A percentile compares a stretch with the other conserved stretches of the same genome.
Conservation (phyloP, 108 stramenopile species). For the Fistulifera pelliculosa region DNA sequence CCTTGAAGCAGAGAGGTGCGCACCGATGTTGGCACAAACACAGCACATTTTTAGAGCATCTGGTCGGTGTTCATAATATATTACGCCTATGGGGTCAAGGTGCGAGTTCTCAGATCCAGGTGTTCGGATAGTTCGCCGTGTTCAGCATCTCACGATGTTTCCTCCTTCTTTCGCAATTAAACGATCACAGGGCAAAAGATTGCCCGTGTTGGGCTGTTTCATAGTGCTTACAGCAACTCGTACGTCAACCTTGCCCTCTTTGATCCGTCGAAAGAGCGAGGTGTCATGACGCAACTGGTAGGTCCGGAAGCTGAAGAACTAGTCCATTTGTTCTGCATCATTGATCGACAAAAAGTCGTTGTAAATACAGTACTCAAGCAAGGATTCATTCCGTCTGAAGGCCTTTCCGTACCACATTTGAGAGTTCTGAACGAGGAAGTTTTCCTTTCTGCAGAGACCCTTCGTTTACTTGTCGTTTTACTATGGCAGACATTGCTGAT, state of each 20-base stretch:
- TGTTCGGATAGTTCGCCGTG: no score
- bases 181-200: neutral
- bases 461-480: conserved; percentile 16
- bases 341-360: conserved; percentile 23
- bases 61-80: conserved; percentile 23
- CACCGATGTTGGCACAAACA: conserved; percentile 37
- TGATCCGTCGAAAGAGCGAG: conserved; percentile 15
- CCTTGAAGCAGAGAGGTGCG: conserved; percentile 15
- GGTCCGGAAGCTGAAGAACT: conserved; percentile 20
- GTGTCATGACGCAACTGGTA: conserved; percentile 10
- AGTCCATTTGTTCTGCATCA: conserved; percentile 27
- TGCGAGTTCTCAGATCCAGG: no score
- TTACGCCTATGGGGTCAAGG: conserved; percentile 15
- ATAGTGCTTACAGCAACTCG: conserved; percentile 24
- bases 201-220: conserved; percentile 19
- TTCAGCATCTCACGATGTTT: no score
- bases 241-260: conserved; percentile 26
- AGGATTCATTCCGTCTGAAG: conserved; percentile 15
- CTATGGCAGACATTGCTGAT: conserved; percentile 22
- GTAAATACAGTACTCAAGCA: conserved; percentile 17
- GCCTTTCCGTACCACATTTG: conserved; percentile 17
- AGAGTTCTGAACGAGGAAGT: conserved; percentile 3
- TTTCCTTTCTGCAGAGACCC: conserved; percentile 4
- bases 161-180: no score
- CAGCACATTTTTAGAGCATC: conserved; percentile 20